Base-by-base conservation (phyloP, 345 rosid genomes). In the Syzygium aqueum region DNA sequence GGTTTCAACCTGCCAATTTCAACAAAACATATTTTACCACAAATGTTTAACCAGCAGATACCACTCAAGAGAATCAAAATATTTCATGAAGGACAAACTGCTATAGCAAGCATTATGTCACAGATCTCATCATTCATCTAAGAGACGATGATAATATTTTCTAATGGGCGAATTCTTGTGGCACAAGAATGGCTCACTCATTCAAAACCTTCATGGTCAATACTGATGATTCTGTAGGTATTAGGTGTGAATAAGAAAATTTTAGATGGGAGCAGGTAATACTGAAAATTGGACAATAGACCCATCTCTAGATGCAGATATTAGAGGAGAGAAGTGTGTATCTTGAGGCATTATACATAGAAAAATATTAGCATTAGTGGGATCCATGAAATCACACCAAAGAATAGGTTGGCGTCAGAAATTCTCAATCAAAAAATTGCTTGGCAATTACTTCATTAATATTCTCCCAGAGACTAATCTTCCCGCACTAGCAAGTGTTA, bases 1-100 rank as follows among this genome's bases (percentile, higher is more conserved):
- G 78, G 98, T 95, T 91, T 97, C 96, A 89, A 97, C 98, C 99
- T 97, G 93, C 86, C 84, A 82, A 85, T 52, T 25, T 73, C 85
- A 84, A 37, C 49, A 84, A 51, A 46, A 43, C 51, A 85, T 37
- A 49, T 22, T 50, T 23, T 51, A 33, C 12, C 37, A 65, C 23
- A 63, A n/a, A 65, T 57, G 85, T 53, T 51, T 50, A 23, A 51
- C 40, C 16, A 22, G 52, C 33, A 83, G 28, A 17, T 51, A 53
- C 11, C 14, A 52, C 53, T 84, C 65, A 14, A n/a, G 43, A 53
- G 13, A 22, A 84, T 28, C 25, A 84, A 84, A 43, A 46, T 53
- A n/a, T 84, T 84, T 53, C 21, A 15, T 6, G 85, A 33, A 51
- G 33, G 56, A 51, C 40, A 84, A 84, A 84, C 85, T 2, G 1